These are phyloP conservation scores for Rhodotorula mucilaginosa DNA, from an alignment of 1,284 basidiomycete genomes.

Conservation along the genomic window DNA sequence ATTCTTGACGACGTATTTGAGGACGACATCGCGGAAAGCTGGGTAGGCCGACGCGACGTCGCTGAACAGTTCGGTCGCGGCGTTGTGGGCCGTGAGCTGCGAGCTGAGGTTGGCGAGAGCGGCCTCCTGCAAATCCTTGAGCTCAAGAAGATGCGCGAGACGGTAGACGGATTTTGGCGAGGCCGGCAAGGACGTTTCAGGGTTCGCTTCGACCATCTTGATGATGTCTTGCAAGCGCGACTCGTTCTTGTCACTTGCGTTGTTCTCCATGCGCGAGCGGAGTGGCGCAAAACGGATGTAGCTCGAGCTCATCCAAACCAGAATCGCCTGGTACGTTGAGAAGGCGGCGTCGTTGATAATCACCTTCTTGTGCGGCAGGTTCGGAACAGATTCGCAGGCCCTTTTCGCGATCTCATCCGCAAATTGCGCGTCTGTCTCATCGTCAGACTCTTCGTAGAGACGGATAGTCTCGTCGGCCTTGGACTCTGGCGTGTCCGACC, in stretches of 20 bases:
- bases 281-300: conserved; percentile 8
- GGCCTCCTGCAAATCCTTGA: neutral
- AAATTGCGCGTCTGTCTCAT: neutral
- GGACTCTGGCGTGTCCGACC: no score
- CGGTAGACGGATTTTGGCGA: conserved; percentile 12
- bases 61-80: conserved; percentile 15
- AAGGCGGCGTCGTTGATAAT: conserved; percentile 3
- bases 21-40: neutral
- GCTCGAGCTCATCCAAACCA: conserved; percentile 3
- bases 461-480: neutral
- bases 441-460: neutral
- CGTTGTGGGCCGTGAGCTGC: conserved; percentile 3
- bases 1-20: neutral
- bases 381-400: no score
- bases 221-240: no score
- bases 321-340: conserved; percentile 12
- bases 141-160: conserved; percentile 10
- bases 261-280: no score
- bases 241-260: neutral
- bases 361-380: neutral
- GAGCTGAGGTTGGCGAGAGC: conserved; percentile 7
- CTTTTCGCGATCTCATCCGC: no score
- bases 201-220: neutral
- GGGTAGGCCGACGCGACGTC: conserved; percentile 1
- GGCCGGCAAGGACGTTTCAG: neutral